Evolutionary conservation across 441 rosid species (phyloP), one percentile per base, ranked within the genome.

Genomic region (Erysimum cheiri): DNA sequence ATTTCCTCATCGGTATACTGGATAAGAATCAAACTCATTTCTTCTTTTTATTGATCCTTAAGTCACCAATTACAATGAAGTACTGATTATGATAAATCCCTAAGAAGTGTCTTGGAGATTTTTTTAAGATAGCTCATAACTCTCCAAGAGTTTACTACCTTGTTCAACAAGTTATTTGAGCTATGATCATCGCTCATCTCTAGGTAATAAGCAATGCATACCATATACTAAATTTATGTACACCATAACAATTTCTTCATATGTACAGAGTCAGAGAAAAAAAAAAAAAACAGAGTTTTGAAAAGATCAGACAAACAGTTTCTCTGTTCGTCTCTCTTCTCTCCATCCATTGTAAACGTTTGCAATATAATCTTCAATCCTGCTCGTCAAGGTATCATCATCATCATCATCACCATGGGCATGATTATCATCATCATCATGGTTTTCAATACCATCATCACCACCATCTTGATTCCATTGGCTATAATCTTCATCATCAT

Each of bases 321-420:
- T 64, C 1, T 70, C 62, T 36, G 63, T 65, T 69, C 65, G 66
- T 63, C 56, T 47, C 75, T 75, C 78, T 56, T 75, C 70, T 56
- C 68, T 58, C 72, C 79, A 70, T 61, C 76, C 68, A 58, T 57
- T 70, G 39, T 70, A 70, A 40, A 70, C 75, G 1, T 24, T 70
- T 48, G 79, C 75, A 57, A 76, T 70, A 71, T 49, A 76, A 70
- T 76, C 76, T 35, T 64, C 68, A 50, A 64, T 64, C 63, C 53
- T 70, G 35, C 31, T 50, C 36, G 56, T 76, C 52, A 76, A 71
- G 14, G 66, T 64, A n/a, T n/a, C n/a, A 33, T 75, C 64, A 46
- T 29, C 78, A 52, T 67, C 32, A 6, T 8, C 71, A 48, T 44
- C 7, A 43, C 6, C 67, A 49, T 36, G 8, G 35, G 36, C 46